Conservation (phyloP, 2,329 filamentous ascomycete genomes). For the Arthrobotrys conoides region DNA sequence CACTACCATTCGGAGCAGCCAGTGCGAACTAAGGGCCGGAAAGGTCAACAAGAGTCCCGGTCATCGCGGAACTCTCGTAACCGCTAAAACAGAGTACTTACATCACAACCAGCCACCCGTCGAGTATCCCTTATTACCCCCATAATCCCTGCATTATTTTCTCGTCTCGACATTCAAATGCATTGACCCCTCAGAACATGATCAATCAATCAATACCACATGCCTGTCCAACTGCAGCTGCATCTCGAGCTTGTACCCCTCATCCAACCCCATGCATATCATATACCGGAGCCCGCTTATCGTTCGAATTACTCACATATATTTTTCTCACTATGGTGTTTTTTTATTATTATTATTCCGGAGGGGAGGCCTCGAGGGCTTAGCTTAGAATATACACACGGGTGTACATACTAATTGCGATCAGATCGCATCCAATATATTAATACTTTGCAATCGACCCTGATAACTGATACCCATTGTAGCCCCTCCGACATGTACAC, state of each 20-base stretch:
- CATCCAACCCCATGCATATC: slow-evolving; percentile 20
- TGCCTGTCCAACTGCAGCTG: background rate
- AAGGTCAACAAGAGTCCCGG: slow-evolving; percentile 39
- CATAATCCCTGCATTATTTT: slow-evolving; percentile 25
- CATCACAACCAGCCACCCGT: slow-evolving; percentile 27
- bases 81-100: slow-evolving; percentile 34
- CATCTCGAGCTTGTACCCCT: slow-evolving; percentile 7
- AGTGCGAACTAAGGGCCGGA: slow-evolving; percentile 67
- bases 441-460: slow-evolving; percentile 1
- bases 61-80: slow-evolving; percentile 48
- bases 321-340: slow-evolving; percentile 14
- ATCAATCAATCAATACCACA: background rate
- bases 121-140: slow-evolving; percentile 19
- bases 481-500: background rate
- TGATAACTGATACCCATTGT: slow-evolving; percentile 18
- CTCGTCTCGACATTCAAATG: slow-evolving; percentile 28
- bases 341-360: slow-evolving; percentile 12
- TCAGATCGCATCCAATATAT: slow-evolving; percentile 21
- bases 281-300: slow-evolving; percentile 33
- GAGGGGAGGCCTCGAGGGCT: background rate
- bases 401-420: slow-evolving; percentile 33
- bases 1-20: slow-evolving; percentile 75
- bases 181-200: slow-evolving; percentile 28
- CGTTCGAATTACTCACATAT: slow-evolving; percentile 12
- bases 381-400: slow-evolving; percentile 43